Evolutionary conservation across 371 early-diverging fungal species (phyloP).

Genomic region (Mucor irregularis): DNA sequence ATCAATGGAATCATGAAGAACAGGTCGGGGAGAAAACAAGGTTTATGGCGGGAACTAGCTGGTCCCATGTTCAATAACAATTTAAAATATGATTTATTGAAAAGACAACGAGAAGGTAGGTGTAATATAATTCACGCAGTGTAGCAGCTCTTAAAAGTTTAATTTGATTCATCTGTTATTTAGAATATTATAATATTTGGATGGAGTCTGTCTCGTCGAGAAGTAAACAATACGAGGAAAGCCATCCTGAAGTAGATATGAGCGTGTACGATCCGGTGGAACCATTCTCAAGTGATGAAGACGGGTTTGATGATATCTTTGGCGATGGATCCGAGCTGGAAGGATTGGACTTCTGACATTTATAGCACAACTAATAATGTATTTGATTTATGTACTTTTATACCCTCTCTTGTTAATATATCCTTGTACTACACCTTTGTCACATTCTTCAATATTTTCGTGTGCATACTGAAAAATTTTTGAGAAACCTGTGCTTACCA

Average conservation of each 20-base stretch:
- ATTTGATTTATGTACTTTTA: too few species aligned
- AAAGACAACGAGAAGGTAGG: not conserved
- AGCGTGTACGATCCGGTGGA: not conserved
- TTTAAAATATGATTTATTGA: not conserved
- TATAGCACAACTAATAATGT: too few species aligned
- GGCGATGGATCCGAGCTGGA: conserved; percentile 35
- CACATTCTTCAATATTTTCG: too few species aligned
- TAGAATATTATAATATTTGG: too few species aligned
- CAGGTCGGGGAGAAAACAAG: not conserved
- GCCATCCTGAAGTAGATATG: not conserved
- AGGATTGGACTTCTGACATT: not conserved
- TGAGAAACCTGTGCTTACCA: too few species aligned
- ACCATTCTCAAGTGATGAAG: not conserved
- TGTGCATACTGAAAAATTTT: too few species aligned
- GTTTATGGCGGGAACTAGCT: not conserved
- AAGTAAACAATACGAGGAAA: not conserved
- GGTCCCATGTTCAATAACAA: not conserved
- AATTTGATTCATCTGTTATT: too few species aligned
- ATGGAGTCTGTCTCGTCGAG: too few species aligned
- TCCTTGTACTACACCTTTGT: too few species aligned
- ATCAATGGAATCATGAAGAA: conserved; percentile 30
- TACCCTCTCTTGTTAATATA: too few species aligned
- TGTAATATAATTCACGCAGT: not conserved
- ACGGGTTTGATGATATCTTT: conserved; percentile 31
- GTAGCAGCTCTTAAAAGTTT: not conserved